A percentile compares a stretch with the other conserved stretches of the same genome.
phyloP scores from a whole-genome alignment of 2,329 filamentous ascomycete species.

The Neophaeococcomyces mojaviensis region DNA sequence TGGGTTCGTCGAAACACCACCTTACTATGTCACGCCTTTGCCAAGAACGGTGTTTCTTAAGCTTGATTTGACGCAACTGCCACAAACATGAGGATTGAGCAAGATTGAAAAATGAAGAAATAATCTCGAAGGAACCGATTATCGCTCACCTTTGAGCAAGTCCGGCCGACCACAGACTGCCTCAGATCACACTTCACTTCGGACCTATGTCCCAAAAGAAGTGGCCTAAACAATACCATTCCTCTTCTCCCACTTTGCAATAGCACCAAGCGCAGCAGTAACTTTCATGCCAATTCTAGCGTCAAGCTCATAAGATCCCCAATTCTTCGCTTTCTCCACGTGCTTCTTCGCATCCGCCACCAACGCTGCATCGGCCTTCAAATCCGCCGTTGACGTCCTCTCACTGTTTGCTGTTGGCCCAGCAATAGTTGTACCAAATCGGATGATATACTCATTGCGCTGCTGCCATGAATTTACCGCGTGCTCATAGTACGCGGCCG shows the following conservation, averaged over 20 bases:
- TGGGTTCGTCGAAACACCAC: constrained; percentile 46
- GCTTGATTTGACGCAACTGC: constrained; percentile 18
- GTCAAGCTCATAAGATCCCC: constrained; percentile 57
- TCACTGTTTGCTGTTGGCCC: constrained; percentile 14
- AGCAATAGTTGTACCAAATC: constrained; percentile 25
- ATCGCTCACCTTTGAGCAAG: too few species aligned
- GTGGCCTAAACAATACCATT: constrained; percentile 7
- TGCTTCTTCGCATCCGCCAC: constrained; percentile 48
- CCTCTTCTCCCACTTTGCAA: constrained; percentile 35
- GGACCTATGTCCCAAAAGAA: not conserved
- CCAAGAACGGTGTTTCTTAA: constrained; percentile 47
- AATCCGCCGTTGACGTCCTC: constrained; percentile 6
- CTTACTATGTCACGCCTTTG: constrained; percentile 52
- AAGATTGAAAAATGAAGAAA: too few species aligned
- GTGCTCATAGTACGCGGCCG: constrained; percentile 79
- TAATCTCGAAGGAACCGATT: too few species aligned
- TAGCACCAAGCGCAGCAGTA: constrained; percentile 38
- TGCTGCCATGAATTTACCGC: constrained; percentile 75
- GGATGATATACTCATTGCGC: constrained; percentile 30
- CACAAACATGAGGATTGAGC: not conserved
- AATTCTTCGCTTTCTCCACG: constrained; percentile 50
- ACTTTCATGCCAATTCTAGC: constrained; percentile 46
- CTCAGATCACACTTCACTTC: too few species aligned
- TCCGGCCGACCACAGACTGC: too few species aligned
- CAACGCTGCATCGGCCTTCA: constrained; percentile 29